Conservation (phyloP, 2,329 filamentous ascomycete genomes). For the Penicillium sp. region DNA sequence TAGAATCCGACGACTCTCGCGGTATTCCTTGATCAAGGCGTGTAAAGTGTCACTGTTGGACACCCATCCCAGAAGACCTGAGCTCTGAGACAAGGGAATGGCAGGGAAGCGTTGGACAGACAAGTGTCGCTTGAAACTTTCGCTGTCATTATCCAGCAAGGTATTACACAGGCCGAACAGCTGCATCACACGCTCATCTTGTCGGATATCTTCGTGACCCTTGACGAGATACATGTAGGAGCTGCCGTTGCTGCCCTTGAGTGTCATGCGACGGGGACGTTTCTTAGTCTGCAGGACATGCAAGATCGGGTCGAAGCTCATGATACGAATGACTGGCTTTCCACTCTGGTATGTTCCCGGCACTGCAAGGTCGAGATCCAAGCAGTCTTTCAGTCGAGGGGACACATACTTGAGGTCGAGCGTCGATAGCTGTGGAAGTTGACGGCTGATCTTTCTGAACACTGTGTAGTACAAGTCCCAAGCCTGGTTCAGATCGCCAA, state of each 20-base stretch:
- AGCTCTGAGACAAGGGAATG: constrained; percentile 96
- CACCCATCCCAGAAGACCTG: constrained; percentile 92
- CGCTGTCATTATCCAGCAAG: constrained; percentile 85
- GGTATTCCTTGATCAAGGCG: constrained; percentile 94
- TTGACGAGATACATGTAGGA: constrained; percentile 90
- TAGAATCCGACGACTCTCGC: constrained; percentile 93
- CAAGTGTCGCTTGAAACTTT: constrained; percentile 95
- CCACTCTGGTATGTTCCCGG: constrained; percentile 88
- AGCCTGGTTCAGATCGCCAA: constrained; percentile 93
- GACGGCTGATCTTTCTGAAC: constrained; percentile 90
- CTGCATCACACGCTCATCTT: constrained; percentile 99
- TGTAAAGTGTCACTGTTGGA: constrained; percentile 97
- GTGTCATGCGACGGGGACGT: constrained; percentile 82
- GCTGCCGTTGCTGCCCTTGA: constrained; percentile 84
- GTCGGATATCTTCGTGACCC: constrained; percentile 98
- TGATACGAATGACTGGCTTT: constrained; percentile 78
- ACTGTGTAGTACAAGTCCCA: constrained; percentile 99
- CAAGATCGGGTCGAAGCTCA: constrained; percentile 85
- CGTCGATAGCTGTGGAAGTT: constrained; percentile 87
- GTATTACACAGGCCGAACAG: constrained; percentile 98
- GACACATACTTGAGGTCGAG: constrained; percentile 97
- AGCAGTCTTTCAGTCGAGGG: constrained; percentile 82
- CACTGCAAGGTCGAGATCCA: constrained; percentile 88
- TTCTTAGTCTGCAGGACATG: constrained; percentile 97
- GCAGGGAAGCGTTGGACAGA: constrained; percentile 95